These are phyloP conservation scores for Epithemia pelagica DNA, from an alignment of 108 stramenopile species.

Conservation along the genomic window DNA sequence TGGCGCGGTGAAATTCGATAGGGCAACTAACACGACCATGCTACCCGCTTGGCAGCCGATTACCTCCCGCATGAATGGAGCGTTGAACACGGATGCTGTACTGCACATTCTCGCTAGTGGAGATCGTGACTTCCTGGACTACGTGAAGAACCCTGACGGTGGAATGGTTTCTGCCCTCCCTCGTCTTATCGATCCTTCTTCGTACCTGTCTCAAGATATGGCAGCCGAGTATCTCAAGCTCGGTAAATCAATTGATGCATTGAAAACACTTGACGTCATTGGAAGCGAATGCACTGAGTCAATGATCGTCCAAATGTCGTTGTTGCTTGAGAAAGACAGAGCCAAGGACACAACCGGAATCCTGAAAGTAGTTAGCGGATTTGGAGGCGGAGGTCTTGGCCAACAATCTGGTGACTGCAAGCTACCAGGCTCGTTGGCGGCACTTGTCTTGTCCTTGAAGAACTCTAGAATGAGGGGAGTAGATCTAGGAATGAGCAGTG, in stretches of 20 bases:
- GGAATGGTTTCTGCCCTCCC: constrained; percentile 43
- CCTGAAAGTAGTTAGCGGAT: constrained; percentile 21
- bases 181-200: constrained; percentile 47
- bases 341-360: constrained; percentile 19
- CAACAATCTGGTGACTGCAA: not conserved
- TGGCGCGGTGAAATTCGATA: constrained; percentile 38
- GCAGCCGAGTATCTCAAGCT: constrained; percentile 33
- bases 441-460: constrained; percentile 29
- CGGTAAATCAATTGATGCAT: constrained; percentile 35
- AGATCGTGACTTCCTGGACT: constrained; percentile 59
- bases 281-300: constrained; percentile 46
- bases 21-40: constrained; percentile 40
- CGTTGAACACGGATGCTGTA: constrained; percentile 37
- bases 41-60: constrained; percentile 67
- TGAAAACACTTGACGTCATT: constrained; percentile 59
- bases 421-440: constrained; percentile 36
- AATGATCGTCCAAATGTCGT: constrained; percentile 44
- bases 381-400: not conserved
- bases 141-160: constrained; percentile 45
- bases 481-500: constrained; percentile 6
- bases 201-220: constrained; percentile 34
- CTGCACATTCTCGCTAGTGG: constrained; percentile 58
- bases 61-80: constrained; percentile 44
- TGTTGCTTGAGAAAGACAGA: constrained; percentile 34
- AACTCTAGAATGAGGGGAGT: not conserved